Conservation (phyloP, 306 rosid genomes). For the Arachis hypogaea region DNA sequence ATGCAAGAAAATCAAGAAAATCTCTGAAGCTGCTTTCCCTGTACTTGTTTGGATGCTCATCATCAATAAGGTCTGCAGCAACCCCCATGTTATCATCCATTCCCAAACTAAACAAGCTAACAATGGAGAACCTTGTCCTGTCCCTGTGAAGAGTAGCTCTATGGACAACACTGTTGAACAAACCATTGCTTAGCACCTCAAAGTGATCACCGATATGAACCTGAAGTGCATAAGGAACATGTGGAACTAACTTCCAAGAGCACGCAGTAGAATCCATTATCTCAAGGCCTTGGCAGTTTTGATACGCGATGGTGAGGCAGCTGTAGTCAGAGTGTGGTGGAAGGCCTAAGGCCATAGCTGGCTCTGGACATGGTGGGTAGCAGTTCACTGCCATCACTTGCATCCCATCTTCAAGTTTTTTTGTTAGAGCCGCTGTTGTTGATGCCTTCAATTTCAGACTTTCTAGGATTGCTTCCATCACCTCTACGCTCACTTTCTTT, state of each 20-base stretch:
- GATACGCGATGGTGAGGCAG: slow-evolving; percentile 54
- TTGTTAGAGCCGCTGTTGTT: slow-evolving; percentile 35
- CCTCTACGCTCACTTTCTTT: slow-evolving; percentile 47
- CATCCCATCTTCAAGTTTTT: slow-evolving; percentile 49
- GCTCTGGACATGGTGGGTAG: slow-evolving; percentile 59
- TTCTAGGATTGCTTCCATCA: slow-evolving; percentile 50
- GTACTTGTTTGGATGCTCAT: slow-evolving; percentile 25
- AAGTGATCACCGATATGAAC: slow-evolving; percentile 43
- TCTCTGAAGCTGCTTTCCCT: slow-evolving; percentile 52
- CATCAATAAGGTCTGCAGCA: slow-evolving; percentile 29
- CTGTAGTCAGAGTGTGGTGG: slow-evolving; percentile 67
- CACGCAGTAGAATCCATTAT: slow-evolving; percentile 32
- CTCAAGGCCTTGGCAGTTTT: slow-evolving; percentile 32
- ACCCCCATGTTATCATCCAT: slow-evolving; percentile 34
- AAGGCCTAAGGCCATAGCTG: slow-evolving; percentile 49
- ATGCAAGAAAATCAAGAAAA: slow-evolving; percentile 54
- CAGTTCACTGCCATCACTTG: slow-evolving; percentile 59
- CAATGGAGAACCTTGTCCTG: slow-evolving; percentile 25
- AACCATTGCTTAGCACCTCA: slow-evolving; percentile 39
- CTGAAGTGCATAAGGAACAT: slow-evolving; percentile 33
- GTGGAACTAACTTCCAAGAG: slow-evolving; percentile 27
- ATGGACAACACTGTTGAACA: slow-evolving; percentile 39
- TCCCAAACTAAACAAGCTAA: slow-evolving; percentile 37
- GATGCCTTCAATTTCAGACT: slow-evolving; percentile 51
- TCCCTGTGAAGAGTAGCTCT: slow-evolving; percentile 27